Base-by-base conservation (phyloP, 2,329 filamentous ascomycete genomes). In the Pseudogymnoascus sp. region DNA sequence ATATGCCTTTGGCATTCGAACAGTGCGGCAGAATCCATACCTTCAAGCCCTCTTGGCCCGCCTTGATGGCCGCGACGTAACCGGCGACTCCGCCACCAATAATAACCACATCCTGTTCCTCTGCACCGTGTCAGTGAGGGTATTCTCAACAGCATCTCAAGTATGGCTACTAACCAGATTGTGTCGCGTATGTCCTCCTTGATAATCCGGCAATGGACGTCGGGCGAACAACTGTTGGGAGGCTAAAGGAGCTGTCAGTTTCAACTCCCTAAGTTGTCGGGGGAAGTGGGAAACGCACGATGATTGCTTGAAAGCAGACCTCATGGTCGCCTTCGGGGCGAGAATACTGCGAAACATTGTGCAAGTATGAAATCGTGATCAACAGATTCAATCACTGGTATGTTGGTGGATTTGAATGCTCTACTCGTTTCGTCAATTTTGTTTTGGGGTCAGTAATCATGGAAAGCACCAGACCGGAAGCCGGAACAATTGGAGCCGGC, bases 11-110 rank as follows among this genome's bases (percentile, higher is more conserved):
- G 17, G 13, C 13, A 15, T 19, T 53, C n/a, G 47, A 31, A 57
- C n/a, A 19, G 26, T 15, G 47, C 5, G 26, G 47, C 4, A 4
- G 11, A 26, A 23, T 23, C 23, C 76, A 67, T 81, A 96, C 93
- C 87, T 97, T 97, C 77, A 99, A 78, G 73, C 95, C 95, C 76
- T 96, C 91, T 79, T 99, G 95, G 65, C 93, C 95, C 73, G 95
- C 95, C 82, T 97, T 99, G 83, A 99, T 99, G 73, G 95, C 95
- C 69, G 95, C 93, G 73, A 99, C 95, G 80, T 99, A 99, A 75
- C 95, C 95, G 71, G 93, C 95, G 74, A 97, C 95, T 81, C 95
- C 95, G 77, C 95, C 95, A 74, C 95, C 95, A 74, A 99, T 96
- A 79, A 99, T 93, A 74, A 99, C 89, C 63, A 99, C 83, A 78